Evolutionary conservation across 129 eudicot genomes (phyloP), one percentile per base, ranked within the genome.

Genomic region (Ambrosia artemisiifolia): DNA sequence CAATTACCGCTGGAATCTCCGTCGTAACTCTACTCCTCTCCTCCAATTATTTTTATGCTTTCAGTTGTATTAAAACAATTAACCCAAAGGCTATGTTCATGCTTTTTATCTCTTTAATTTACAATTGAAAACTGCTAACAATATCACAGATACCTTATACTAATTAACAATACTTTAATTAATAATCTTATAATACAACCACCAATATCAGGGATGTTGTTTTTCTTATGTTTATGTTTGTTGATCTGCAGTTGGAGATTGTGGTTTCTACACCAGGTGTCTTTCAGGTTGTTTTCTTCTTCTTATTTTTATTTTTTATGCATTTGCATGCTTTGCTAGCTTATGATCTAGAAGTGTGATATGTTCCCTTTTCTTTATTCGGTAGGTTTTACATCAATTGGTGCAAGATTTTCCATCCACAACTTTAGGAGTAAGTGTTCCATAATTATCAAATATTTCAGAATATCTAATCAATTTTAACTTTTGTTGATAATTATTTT

Each of bases 241-340:
- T 18, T 43, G 4, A 50, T 44, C 73, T 80, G 82, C 87, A 92
- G 96, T 80, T 89, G 84, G 98, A 92, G 81, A 81, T 92, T 65
- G 91, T 87, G 63, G 75, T 85, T 73, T 89, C 98, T 3, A 89
- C 89, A 36, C 96, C 98, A 67, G 92, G 92, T 87, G 96, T 92
- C 54, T 80, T 89, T 80, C 88, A 89, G 98, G 97, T 91, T 82
- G 80, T 74, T 84, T 47, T 64, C 17, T 71, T 5, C 47, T 7
- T 63, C 7, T 18, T 54, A 33, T 30, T 53, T 36, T 53, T 44
- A 7, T 8, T 69, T 11, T 44, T n/a, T 20, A 17, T 65, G 18
- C 55, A 9, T 19, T 19, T 34, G 7, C 24, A 54, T 28, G 30
- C 19, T 4, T 43, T 48, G 19, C 9, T 38, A 12, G 33, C 4